phyloP scores from a whole-genome alignment of 2,329 filamentous ascomycete genomes.

The Aspergillus ustus region DNA sequence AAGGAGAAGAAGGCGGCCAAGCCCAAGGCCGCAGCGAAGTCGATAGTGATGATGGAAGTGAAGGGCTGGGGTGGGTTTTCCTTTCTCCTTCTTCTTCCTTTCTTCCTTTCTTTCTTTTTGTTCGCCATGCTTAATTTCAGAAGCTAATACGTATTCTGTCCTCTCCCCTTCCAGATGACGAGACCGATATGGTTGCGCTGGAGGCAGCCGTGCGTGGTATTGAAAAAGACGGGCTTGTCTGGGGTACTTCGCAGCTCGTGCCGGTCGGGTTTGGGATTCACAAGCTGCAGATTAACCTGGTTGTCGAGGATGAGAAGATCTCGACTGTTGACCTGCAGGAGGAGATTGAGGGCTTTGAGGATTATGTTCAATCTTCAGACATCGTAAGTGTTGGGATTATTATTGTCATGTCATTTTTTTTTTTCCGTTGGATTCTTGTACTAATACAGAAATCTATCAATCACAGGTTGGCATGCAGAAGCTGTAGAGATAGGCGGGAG shows the following conservation, averaged over 20 bases:
- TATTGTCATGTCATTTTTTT: no score
- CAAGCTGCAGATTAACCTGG: constrained; percentile 98
- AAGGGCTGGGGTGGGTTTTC: constrained; percentile 91
- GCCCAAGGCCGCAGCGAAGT: constrained; percentile 92
- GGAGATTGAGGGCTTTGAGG: constrained; percentile 83
- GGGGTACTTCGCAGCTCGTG: constrained; percentile 89
- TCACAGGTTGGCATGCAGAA: constrained; percentile 75
- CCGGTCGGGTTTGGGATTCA: constrained; percentile 96
- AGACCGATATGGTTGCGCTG: constrained; percentile 86
- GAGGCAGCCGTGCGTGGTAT: constrained; percentile 81
- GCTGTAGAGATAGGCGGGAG: no score
- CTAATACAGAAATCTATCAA: no score
- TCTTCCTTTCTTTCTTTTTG: constrained; percentile 17
- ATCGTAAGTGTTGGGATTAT: constrained; percentile 53
- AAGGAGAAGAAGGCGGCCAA: constrained; percentile 95
- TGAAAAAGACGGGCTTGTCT: constrained; percentile 91
- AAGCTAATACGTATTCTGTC: constrained; percentile 12
- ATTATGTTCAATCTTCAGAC: constrained; percentile 94
- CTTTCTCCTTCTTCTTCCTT: not conserved
- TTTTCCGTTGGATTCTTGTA: no score
- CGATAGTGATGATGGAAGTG: constrained; percentile 90
- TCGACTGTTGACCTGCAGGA: constrained; percentile 85
- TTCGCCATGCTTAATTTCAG: no score
- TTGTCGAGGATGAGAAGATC: constrained; percentile 96
- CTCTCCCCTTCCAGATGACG: constrained; percentile 69